Percentiles rank a stretch among this genome's conserved stretches.
These are phyloP conservation scores for Ocimum tenuiflorum DNA, from an alignment of 257 asterid genomes.

Conservation along the genomic window DNA sequence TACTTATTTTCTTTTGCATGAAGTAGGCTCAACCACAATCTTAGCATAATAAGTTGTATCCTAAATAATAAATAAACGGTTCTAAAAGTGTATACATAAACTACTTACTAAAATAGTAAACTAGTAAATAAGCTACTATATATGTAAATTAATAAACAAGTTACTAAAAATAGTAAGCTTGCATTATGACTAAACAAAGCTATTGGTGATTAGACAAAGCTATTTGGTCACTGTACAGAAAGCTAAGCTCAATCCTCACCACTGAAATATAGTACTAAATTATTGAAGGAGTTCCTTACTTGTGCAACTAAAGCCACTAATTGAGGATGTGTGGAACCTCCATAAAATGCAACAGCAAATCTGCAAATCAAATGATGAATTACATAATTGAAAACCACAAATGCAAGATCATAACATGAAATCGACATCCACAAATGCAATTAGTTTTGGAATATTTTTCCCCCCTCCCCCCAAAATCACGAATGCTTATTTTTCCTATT, in stretches of 20 bases:
- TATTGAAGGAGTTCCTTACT: constrained; percentile 38
- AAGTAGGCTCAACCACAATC: too few relatives aligned
- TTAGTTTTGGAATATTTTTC: too few relatives aligned
- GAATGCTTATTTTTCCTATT: not conserved
- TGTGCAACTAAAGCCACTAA: constrained; percentile 96
- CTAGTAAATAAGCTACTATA: too few relatives aligned
- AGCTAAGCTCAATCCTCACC: not conserved
- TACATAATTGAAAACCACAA: not conserved
- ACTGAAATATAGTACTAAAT: constrained; percentile 3
- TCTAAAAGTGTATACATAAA: too few relatives aligned
- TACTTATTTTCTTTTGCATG: too few relatives aligned
- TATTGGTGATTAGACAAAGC: too few relatives aligned
- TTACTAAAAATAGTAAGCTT: too few relatives aligned
- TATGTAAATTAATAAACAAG: too few relatives aligned
- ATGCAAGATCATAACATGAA: constrained; percentile 3
- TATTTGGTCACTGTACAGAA: constrained; percentile 5
- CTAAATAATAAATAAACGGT: too few relatives aligned
- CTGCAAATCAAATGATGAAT: constrained; percentile 37
- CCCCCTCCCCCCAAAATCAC: not conserved
- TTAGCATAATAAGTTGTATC: too few relatives aligned
- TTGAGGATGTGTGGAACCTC: constrained; percentile 66
- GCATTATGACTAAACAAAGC: too few relatives aligned
- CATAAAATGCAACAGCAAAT: constrained; percentile 81
- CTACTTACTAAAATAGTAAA: too few relatives aligned
- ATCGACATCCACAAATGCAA: not conserved